Evolutionary conservation across 805 yeast species (phyloP).

Genomic region (Saccharomycopsis fodiens): DNA sequence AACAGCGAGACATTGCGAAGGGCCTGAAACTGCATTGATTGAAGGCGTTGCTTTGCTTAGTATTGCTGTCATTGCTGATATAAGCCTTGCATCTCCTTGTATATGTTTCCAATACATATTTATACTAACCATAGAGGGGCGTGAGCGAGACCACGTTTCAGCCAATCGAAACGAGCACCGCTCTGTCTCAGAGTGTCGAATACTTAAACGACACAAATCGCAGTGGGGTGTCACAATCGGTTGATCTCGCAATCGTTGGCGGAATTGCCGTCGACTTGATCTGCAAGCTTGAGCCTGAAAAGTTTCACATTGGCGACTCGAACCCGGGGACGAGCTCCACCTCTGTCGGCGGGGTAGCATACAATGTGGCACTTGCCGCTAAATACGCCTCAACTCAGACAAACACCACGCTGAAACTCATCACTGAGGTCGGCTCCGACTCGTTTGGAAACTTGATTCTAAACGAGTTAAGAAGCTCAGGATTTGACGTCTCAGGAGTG

Average conservation of each 20-base stretch:
- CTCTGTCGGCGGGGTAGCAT: constrained; percentile 79
- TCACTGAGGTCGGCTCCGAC: constrained; percentile 61
- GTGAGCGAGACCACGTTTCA: too few relatives aligned
- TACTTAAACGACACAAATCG: too few relatives aligned
- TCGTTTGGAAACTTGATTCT: constrained; percentile 38
- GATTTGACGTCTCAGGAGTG: constrained; percentile 25
- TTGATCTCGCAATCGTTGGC: constrained; percentile 53
- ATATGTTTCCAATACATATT: too few relatives aligned
- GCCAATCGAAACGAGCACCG: too few relatives aligned
- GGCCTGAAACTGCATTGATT: too few relatives aligned
- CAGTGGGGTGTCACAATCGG: too few relatives aligned
- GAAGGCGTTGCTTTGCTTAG: too few relatives aligned
- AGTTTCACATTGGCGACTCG: constrained; percentile 46
- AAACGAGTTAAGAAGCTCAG: constrained; percentile 24
- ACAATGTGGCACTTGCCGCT: constrained; percentile 66
- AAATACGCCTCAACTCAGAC: constrained; percentile 24
- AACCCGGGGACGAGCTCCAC: constrained; percentile 57
- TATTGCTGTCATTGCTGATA: too few relatives aligned
- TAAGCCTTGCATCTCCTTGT: too few relatives aligned
- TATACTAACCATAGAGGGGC: too few relatives aligned
- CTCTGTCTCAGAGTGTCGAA: too few relatives aligned
- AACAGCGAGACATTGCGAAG: background rate
- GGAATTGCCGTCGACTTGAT: constrained; percentile 71
- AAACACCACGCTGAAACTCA: constrained; percentile 31
- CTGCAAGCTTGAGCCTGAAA: constrained; percentile 35